Base-by-base conservation (phyloP, 768 basidiomycete species). In the Tricholoma saponaceum region DNA sequence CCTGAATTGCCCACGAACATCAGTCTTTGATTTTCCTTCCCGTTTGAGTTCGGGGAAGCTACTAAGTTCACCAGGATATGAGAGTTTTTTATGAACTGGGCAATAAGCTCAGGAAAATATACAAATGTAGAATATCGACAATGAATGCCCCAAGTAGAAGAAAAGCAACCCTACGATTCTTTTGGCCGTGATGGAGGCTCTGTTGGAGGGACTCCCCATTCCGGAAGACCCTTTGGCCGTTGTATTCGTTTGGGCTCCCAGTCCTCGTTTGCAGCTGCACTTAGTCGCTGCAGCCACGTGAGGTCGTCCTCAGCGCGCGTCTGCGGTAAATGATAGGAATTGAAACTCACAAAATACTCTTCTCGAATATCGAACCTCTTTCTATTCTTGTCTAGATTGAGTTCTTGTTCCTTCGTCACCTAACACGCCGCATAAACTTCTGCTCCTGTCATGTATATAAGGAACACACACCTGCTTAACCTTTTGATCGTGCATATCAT, bases 351-450 rank as follows among this genome's bases (percentile, higher is more conserved):
- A 68, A 88, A 98, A 71, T 98, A 99, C 68, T 97, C 95, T 69
- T 98, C 96, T 54, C 92, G 78, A 16, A 97, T 90, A 71, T 98
- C 95, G 58, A 97, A 86, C 75, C 85, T 89, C 74, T 87, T 89
- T 72, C 87, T 79, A 51, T 80, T 73, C 55, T 79, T 83, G 60
- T 86, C 79, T 64, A 95, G 75, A 9, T 84, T 81, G 20, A 95
- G 77, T 60, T 91, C 88, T 62, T 95, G 84, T 68, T 94, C 87
- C 60, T 85, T 86, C 37, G 84, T 81, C 33, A 97, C 71, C 92
- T 79, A 60, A 20, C 18, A 14, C 30, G 20, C 23, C 14, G 50
- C 57, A 41, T 35, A 20, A 20, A 13, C 35, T 26, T 14, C 33
- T 8, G 6, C 20, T 37, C 7, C 4, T 6, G 12, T 32, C 47